These are phyloP conservation scores for Choricystis sp. DNA, from an alignment of 139 green algal genomes.

Conservation along the genomic window DNA sequence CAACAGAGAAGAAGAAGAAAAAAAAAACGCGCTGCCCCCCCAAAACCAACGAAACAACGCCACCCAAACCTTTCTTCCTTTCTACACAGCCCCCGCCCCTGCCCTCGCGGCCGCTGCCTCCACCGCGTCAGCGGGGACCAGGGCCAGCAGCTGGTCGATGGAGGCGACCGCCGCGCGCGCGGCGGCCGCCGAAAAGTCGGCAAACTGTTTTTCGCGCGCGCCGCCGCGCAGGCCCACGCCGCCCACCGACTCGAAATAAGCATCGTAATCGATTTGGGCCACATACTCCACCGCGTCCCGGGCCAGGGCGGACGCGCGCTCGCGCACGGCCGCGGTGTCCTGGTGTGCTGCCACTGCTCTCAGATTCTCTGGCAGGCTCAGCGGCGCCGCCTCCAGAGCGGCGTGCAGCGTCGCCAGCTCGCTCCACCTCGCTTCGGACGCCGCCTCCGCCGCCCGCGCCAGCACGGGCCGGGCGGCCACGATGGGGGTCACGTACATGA, in stretches of 20 bases:
- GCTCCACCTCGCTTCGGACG: neutral
- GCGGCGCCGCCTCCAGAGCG: neutral
- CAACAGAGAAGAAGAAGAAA: neutral
- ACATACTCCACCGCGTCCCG: neutral
- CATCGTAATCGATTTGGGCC: neutral
- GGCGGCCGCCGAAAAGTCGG: conserved; percentile 17
- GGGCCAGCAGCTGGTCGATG: conserved; percentile 23
- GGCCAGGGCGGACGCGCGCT: neutral
- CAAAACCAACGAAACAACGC: neutral
- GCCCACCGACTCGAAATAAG: neutral
- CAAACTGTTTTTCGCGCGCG: conserved; percentile 15
- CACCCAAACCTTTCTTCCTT: conserved; percentile 2
- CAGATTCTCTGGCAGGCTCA: neutral
- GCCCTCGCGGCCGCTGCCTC: conserved; percentile 19
- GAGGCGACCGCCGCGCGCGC: conserved; percentile 12
- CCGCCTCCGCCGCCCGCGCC: neutral
- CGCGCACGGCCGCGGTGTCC: neutral
- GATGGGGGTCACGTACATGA: conserved; percentile 51
- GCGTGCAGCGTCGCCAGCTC: neutral
- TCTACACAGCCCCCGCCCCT: conserved; percentile 1
- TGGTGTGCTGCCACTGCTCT: neutral
- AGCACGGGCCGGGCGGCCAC: conserved; percentile 18
- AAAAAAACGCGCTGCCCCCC: neutral
- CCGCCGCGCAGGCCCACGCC: conserved; percentile 9
- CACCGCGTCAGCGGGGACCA: conserved; percentile 26